Evolutionary conservation across 768 basidiomycete species (phyloP).

Genomic region (Macrolepiota dolichaula): DNA sequence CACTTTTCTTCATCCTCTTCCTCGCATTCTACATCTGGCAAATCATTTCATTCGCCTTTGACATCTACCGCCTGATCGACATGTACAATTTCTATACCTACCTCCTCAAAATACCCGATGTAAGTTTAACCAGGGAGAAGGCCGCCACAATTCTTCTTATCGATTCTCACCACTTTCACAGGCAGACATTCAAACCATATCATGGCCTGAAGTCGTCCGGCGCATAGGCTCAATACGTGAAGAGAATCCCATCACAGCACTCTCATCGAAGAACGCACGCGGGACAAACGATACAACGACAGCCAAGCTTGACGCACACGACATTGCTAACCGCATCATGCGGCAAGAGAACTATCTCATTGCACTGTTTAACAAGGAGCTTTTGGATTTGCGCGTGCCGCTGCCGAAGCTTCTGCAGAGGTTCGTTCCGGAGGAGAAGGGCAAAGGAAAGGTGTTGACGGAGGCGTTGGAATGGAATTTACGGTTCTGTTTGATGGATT

Average conservation of each 20-base stretch:
- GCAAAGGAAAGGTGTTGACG: constrained; percentile 79
- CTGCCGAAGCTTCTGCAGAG: constrained; percentile 57
- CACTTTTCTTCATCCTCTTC: constrained; percentile 83
- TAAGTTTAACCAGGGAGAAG: constrained; percentile 34
- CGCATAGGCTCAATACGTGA: constrained; percentile 88
- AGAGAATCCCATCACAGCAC: constrained; percentile 88
- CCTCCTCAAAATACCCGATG: constrained; percentile 92
- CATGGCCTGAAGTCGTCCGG: constrained; percentile 93
- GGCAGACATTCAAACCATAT: constrained; percentile 97
- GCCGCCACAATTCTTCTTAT: neutral
- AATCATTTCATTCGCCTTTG: constrained; percentile 72
- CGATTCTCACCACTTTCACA: constrained; percentile 29
- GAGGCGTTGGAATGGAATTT: constrained; percentile 97
- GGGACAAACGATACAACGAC: constrained; percentile 60
- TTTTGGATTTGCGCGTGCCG: constrained; percentile 85
- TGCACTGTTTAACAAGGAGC: constrained; percentile 94
- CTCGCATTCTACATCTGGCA: constrained; percentile 89
- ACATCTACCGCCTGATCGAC: constrained; percentile 76
- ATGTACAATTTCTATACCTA: constrained; percentile 98
- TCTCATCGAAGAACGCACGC: constrained; percentile 58
- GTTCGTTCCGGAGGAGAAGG: constrained; percentile 48
- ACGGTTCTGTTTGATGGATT: constrained; percentile 92
- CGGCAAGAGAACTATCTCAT: constrained; percentile 98
- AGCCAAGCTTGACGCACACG: constrained; percentile 94
- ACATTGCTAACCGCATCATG: constrained; percentile 96